Evolutionary conservation across 345 rosid genomes (phyloP).

Genomic region (Populus tremula): DNA sequence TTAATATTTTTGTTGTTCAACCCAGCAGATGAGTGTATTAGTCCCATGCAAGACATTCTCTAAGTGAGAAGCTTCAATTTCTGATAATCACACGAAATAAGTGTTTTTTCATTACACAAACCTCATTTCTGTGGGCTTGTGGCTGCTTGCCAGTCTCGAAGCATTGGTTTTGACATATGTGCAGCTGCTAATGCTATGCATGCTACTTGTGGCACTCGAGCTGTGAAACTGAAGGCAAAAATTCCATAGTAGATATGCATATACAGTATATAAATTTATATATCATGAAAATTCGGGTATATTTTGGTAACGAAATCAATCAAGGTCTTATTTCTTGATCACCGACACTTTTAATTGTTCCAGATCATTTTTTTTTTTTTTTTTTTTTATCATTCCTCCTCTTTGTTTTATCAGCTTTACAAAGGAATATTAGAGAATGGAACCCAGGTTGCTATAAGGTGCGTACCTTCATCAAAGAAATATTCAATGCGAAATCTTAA

Average conservation of each 20-base stretch:
- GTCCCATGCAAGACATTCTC: not conserved
- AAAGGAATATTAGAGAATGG: conserved; percentile 46
- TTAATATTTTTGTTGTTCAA: not conserved
- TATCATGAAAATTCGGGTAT: not conserved
- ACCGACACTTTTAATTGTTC: not conserved
- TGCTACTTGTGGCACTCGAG: not conserved
- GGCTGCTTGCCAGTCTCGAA: not conserved
- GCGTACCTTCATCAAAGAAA: conserved; percentile 44
- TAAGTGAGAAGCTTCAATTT: not conserved
- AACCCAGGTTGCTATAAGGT: conserved; percentile 43
- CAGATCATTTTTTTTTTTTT: not conserved
- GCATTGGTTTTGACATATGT: not conserved
- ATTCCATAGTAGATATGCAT: not conserved
- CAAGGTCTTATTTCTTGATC: not conserved
- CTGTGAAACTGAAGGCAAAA: not conserved
- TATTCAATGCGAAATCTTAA: conserved; percentile 43
- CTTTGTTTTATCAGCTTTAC: conserved; percentile 33
- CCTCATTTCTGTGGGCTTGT: not conserved
- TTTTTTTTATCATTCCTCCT: not conserved
- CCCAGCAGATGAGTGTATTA: not conserved
- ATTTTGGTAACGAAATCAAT: not conserved
- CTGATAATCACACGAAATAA: not conserved
- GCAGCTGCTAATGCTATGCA: not conserved
- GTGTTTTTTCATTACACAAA: not conserved
- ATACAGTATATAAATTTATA: not conserved